Base-by-base conservation (phyloP, 2,329 filamentous ascomycete genomes). In the Thielaviopsis musarum region DNA sequence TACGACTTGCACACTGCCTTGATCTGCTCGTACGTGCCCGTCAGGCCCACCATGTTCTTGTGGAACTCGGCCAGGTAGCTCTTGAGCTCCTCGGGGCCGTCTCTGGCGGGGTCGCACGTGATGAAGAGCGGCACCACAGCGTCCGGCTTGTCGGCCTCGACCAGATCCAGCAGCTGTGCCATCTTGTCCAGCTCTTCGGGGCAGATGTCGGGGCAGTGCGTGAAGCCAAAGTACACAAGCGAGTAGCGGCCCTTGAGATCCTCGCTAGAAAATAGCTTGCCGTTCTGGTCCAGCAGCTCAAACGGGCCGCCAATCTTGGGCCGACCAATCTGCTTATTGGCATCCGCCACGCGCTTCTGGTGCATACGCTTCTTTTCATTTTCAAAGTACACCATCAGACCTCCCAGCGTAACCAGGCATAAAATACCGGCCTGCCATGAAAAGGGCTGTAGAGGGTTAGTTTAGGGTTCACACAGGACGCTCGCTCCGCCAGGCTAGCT, bases 161-260 rank as follows among this genome's bases (percentile, higher is more conserved):
- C 78, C 6, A 80, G 75, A 69, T 98, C 90, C 68, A 94, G 86
- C 82, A 97, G 95, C 61, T 79, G 78, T n/a, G 91, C 88, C 91
- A 98, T 96, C 77, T 98, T 98, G 75, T 98, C 93, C 66, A 98
- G 85, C 74, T 98, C 93, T 69, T 98, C 93, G 38, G 93, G 93
- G 75, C 93, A 98, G 70, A 98, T 98, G 70, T 98, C 93, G 24
- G 93, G 93, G 70, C 93, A 98, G 72, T 96, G 91, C 9, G 89
- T 91, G 78, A 98, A 98, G 67, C 93, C 93, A 70, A 98, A 98
- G 75, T 98, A 98, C 45, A 88, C 87, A 73, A 94, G 71, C 59
- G 81, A 80, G 74, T 95, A 93, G 71, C 87, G 88, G 58, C 93
- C 93, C 76, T 85, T 87, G 76, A 97, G 78, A 70, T 91, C 83